phyloP scores from a whole-genome alignment of 495 filamentous ascomycete species.

The Penicillium chermesinum region DNA sequence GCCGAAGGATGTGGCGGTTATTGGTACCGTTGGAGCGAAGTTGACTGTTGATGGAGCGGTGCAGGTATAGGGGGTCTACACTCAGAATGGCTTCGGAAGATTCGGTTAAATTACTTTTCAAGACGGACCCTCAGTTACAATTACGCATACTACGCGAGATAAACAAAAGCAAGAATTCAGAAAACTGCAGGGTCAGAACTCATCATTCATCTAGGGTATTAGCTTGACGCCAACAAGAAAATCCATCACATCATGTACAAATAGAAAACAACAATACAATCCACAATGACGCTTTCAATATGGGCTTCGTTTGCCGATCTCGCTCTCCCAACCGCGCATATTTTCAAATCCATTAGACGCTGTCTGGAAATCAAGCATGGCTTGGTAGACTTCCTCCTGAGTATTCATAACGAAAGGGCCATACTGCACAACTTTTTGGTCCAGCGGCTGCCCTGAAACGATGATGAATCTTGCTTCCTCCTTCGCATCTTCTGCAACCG shows the following conservation, averaged over 20 bases:
- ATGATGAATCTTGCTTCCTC: constrained; percentile 67
- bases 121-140: too few species aligned
- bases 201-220: neutral
- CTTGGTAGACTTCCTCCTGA: constrained; percentile 83
- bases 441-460: constrained; percentile 77
- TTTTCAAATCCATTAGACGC: constrained; percentile 87
- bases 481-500: constrained; percentile 64
- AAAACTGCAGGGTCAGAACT: too few species aligned
- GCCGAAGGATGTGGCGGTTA: constrained; percentile 66
- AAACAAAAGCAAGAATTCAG: neutral
- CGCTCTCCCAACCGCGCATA: constrained; percentile 75
- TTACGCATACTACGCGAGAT: neutral
- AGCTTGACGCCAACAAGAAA: neutral
- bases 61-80: constrained; percentile 17
- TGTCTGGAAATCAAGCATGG: constrained; percentile 82
- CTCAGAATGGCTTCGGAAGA: neutral
- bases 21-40: constrained; percentile 47
- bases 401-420: constrained; percentile 86
- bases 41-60: constrained; percentile 47
- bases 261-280: neutral
- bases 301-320: constrained; percentile 86
- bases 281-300: constrained; percentile 13
- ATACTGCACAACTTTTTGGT: constrained; percentile 94
- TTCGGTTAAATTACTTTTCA: too few species aligned
- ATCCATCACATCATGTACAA: neutral